Evolutionary conservation across 495 filamentous ascomycete genomes (phyloP), one percentile per base, ranked within the genome.

Genomic region (Aspergillus coremiiformis): DNA sequence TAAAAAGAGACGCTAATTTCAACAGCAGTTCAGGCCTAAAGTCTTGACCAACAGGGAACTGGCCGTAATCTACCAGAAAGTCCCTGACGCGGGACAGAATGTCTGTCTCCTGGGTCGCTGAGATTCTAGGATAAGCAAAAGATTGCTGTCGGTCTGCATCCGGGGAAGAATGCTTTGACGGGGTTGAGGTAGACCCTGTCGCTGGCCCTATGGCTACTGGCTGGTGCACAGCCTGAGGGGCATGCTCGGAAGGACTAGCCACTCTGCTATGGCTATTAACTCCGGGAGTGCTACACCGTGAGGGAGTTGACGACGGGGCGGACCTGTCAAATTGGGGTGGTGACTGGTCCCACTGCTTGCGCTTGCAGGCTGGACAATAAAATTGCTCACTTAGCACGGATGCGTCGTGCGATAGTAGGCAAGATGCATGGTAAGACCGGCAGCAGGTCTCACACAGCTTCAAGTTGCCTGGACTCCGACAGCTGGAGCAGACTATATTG

Each of bases 371-470:
- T 9, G 61, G 58, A 20, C 64, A 69, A 45, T 60, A 39, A 44
- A 67, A 67, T 5, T 53, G 37, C 5, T 27, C 30, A 15, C 35
- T 4, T 5, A 21, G 14, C 10, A 15, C 3, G 48, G 49, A 17
- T 4, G 42, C 17, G 11, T 46, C 44, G 11, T 32, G 35, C 27
- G 44, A 29, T 20, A 55, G 19, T 20, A 71, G 41, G 35, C 68
- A 71, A n/a, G 54, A 48, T 35, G 46, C 45, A 49, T 71, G 68
- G 46, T 69, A 69, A 14, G 68, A 63, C 52, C 68, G 61, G 51
- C 64, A 67, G 53, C 68, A 71, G 1, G 64, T 66, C 37, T 55
- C 54, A 51, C 68, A 71, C 5, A 39, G 46, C 24, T 69, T 57
- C 24, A 71, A 24, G 29, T 60, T 52, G 24, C 60, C 57, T 3